Percentiles rank a stretch among this genome's conserved stretches.
phyloP scores from a whole-genome alignment of 225 moss, liverwort and hornwort species.

The Pseudisothecium myosuroides region DNA sequence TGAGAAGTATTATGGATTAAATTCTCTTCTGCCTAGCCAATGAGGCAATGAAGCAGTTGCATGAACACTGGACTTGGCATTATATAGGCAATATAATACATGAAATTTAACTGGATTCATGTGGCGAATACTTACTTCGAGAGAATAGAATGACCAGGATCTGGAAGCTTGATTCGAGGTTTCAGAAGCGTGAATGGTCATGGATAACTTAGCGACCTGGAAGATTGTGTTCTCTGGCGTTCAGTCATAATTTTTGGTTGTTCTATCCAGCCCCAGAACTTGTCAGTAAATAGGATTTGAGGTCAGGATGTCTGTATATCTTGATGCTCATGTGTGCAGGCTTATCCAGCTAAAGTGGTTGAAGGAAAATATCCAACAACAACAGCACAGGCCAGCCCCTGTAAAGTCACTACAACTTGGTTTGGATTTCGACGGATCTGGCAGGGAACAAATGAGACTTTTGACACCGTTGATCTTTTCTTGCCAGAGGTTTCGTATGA shows the following conservation, averaged over 20 bases:
- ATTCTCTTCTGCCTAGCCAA: too few relatives aligned
- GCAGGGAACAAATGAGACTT: slow-evolving; percentile 60
- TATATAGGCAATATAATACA: neutral
- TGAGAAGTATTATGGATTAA: too few relatives aligned
- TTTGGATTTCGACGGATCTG: slow-evolving; percentile 80
- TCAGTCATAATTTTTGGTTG: neutral
- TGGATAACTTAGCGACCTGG: neutral
- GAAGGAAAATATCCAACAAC: slow-evolving; percentile 53
- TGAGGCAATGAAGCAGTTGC: neutral
- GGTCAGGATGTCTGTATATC: neutral
- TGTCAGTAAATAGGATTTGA: neutral
- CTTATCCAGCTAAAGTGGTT: slow-evolving; percentile 67
- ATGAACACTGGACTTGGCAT: neutral
- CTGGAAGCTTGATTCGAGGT: neutral
- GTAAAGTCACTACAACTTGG: slow-evolving; percentile 78
- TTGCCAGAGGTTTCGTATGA: slow-evolving; percentile 83
- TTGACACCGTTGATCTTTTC: slow-evolving; percentile 70
- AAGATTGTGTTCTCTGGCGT: neutral
- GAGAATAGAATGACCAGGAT: neutral
- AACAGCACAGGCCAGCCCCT: slow-evolving; percentile 75
- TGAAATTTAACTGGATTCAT: neutral
- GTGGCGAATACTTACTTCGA: neutral
- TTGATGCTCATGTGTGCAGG: slow-evolving; percentile 26
- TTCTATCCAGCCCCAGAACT: neutral
- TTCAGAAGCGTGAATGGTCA: neutral